Evolutionary conservation across 768 basidiomycete genomes (phyloP).

Genomic region (Panellus pusillus): DNA sequence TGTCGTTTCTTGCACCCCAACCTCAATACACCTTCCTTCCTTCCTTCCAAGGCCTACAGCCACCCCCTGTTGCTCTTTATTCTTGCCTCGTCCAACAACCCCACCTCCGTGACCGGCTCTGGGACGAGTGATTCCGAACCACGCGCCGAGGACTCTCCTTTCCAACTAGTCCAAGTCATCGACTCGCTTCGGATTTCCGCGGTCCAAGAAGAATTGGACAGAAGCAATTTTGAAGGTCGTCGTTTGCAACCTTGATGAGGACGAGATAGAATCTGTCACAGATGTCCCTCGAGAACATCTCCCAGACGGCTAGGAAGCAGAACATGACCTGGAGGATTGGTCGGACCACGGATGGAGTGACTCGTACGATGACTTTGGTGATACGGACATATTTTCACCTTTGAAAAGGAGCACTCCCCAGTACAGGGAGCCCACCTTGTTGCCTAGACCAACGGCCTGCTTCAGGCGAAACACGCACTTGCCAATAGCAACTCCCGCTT

Average conservation of each 20-base stretch:
- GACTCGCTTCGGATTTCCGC: conserved; percentile 4
- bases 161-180: conserved; percentile 5
- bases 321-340: not conserved
- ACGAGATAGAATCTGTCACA: not conserved
- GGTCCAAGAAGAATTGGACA: not conserved
- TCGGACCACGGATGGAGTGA: not conserved
- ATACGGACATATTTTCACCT: conserved; percentile 7
- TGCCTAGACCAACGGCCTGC: not conserved
- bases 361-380: conserved; percentile 11
- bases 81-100: not conserved
- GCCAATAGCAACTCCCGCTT: not conserved
- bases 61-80: not conserved
- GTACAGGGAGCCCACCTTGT: conserved; percentile 8
- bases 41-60: not conserved
- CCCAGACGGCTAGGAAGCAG: not conserved
- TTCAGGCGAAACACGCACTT: conserved; percentile 11
- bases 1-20: conserved; percentile 4
- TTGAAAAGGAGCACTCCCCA: not conserved
- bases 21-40: too few relatives aligned
- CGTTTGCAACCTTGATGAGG: not conserved
- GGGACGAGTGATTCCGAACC: not conserved
- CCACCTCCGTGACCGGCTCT: not conserved
- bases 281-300: not conserved
- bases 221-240: not conserved
- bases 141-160: not conserved